Base-by-base conservation (phyloP, 2,329 filamentous ascomycete species). In the Emericellopsis atlantica region DNA sequence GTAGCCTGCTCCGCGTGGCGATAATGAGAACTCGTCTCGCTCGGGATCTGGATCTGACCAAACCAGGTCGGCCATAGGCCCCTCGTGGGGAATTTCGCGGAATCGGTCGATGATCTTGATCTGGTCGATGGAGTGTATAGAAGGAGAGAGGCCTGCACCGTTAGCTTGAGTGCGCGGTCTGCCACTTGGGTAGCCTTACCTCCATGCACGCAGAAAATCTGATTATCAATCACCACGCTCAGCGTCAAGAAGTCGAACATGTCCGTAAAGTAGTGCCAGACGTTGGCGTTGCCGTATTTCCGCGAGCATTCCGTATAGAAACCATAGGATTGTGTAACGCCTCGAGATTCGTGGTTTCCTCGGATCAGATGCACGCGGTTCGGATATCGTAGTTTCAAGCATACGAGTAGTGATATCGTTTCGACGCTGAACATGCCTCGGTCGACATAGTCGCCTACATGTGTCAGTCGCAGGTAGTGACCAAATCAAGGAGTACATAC, bases 71-170 rank as follows among this genome's bases (percentile, higher is more conserved):
- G 92, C 92, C 92, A 98, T 98, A 29, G 92, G 92, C 0, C 92
- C 92, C 64, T 98, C 92, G 64, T 98, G 92, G 5, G 92, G 92
- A 45, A 98, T 98, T 59, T 98, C 92, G 50, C 92, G 81, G 69
- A 96, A 98, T 36, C 92, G 86, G 65, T 98, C 92, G 58, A 98
- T 96, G 60, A 98, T 94, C 63, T 98, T 96, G 65, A 98, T 96
- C 65, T 98, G 92, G 60, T 98, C 92, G 57, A 98, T 95, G 36
- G 86, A 94, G 64, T 98, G 92, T 58, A 98, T 96, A 24, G 84
- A 89, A 1, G 85, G 85, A 1, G 84, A 89, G 16, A 92, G 73
- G 18, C 85, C 81, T 84, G 8, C 5, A 6, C 15, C 8, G 32
- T 42, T 4, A 44, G 33, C 34, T 47, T 29, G 29, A 11, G 23